Conservation (phyloP, 768 basidiomycete species). For the Tricholoma flavovirens region DNA sequence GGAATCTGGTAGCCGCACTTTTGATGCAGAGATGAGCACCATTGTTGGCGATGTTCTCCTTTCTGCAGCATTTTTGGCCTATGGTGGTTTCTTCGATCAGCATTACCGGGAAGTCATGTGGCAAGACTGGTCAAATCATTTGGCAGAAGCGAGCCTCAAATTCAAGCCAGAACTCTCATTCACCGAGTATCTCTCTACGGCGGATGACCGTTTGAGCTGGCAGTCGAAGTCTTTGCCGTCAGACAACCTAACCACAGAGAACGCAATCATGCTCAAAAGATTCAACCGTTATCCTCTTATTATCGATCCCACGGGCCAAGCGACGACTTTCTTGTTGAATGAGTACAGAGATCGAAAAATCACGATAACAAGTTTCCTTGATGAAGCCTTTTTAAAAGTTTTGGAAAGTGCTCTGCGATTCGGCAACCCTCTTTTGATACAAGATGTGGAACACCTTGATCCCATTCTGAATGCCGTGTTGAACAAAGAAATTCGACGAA, state of each 20-base stretch:
- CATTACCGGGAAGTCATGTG: conserved; percentile 96
- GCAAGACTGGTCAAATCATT: conserved; percentile 90
- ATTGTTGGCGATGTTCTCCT: conserved; percentile 95
- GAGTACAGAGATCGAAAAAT: conserved; percentile 97
- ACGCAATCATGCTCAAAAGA: conserved; percentile 99
- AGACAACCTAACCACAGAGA: conserved; percentile 94
- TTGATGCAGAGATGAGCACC: conserved; percentile 97
- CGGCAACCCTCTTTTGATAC: conserved; percentile 94
- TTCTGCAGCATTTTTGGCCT: conserved; percentile 94
- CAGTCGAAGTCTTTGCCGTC: conserved; percentile 94
- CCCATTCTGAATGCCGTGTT: conserved; percentile 96
- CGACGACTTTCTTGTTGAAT: conserved; percentile 88
- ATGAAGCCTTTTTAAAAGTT: conserved; percentile 98
- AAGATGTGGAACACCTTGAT: conserved; percentile 96
- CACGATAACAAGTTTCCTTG: conserved; percentile 96
- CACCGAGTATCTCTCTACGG: conserved; percentile 93
- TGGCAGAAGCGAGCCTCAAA: conserved; percentile 83
- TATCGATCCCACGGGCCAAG: conserved; percentile 97
- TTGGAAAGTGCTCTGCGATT: conserved; percentile 98
- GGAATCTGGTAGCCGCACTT: conserved; percentile 92
- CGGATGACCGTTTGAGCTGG: conserved; percentile 94
- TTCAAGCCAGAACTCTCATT: conserved; percentile 91
- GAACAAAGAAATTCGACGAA: conserved; percentile 93
- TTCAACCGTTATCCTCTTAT: conserved; percentile 97
- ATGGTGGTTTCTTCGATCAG: conserved; percentile 98